Base-by-base conservation (phyloP, 2,329 filamentous ascomycete genomes). In the Magnaporthales sp. region DNA sequence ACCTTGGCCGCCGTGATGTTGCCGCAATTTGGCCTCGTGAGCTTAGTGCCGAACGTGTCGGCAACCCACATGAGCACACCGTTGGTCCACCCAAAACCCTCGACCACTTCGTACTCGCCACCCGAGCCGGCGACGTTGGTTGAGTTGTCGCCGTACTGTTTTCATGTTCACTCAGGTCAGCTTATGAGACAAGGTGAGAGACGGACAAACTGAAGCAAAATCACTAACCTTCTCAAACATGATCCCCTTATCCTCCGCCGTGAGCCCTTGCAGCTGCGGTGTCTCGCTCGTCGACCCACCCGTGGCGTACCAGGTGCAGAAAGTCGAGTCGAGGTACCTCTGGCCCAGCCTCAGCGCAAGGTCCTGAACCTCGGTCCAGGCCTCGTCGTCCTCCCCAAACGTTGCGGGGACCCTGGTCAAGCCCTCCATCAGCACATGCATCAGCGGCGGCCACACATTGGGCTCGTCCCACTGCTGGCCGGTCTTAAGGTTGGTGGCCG, bases 1-100 rank as follows among this genome's bases (percentile, higher is more conserved):
- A 78, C 72, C 56, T 77, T 71, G 1, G 79, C 80, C 0, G 80
- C 77, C 65, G 78, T 75, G 56, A 85, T 77, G 64, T 85, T 77
- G 8, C 82, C 83, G 69, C 85, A 87, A 62, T 88, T 77, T 0
- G 88, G 87, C 29, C 83, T 77, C 70, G 74, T 79, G 67, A 90
- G 74, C 70, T 81, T 76, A 71, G 81, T 79, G 13, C 80, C 83
- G 75, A 90, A 91, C 8, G 80, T 81, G 71, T 90, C 88, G 9
- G 83, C 86, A 1, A 82, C 80, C 87, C 87, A 90, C 65, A 91
- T 84, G 31, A 90, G 74, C 65, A 90, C 87, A 31, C 88, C 88
- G 70, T 90, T 90, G 0, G 85, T 86, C 88, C 88, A 91, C 7
- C 88, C 88, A 70, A 91, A 91, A 1, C 88, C 88, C 76, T 89